Conservation (phyloP, 2,329 filamentous ascomycete genomes). For the Colletotrichum higginsianum region DNA sequence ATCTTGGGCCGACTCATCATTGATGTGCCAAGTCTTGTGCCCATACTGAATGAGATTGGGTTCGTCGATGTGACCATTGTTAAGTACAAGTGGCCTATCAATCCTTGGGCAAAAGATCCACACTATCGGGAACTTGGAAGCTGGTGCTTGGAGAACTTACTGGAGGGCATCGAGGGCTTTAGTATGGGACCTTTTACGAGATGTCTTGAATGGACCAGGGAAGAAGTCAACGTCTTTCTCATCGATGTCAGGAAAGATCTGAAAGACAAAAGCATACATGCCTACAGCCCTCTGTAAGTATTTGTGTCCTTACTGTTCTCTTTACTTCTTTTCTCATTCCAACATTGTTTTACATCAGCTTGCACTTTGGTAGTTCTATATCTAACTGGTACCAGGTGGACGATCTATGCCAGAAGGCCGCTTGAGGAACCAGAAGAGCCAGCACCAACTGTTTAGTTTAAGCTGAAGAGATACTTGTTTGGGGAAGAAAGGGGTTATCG, state of each 20-base stretch:
- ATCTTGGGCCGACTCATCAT: slow-evolving; percentile 54
- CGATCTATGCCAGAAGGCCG: slow-evolving; percentile 7
- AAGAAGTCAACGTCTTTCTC: slow-evolving; percentile 50
- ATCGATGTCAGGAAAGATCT: slow-evolving; percentile 50
- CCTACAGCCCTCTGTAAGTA: slow-evolving; percentile 48
- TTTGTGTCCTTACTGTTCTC: not conserved
- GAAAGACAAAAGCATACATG: slow-evolving; percentile 49
- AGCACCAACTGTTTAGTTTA: not conserved
- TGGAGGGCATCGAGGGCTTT: slow-evolving; percentile 50
- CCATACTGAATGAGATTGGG: slow-evolving; percentile 52
- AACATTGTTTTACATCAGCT: not conserved
- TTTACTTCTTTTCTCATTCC: not conserved
- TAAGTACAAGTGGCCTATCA: slow-evolving; percentile 51
- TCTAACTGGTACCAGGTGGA: not conserved
- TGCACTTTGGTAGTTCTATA: not conserved
- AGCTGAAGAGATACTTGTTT: not conserved
- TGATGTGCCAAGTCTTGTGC: slow-evolving; percentile 52
- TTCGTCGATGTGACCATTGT: slow-evolving; percentile 52
- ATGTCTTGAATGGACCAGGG: slow-evolving; percentile 47
- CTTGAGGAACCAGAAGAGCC: not conserved
- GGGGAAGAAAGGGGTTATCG: not conserved
- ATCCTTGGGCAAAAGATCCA: slow-evolving; percentile 53
- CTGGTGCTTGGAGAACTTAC: slow-evolving; percentile 50
- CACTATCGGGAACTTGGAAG: slow-evolving; percentile 54
- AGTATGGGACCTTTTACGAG: slow-evolving; percentile 49